Percentiles rank a stretch among this genome's conserved stretches.
Conservation (phyloP, 2,329 filamentous ascomycete species). For the Pseudopyricularia cyperi region DNA sequence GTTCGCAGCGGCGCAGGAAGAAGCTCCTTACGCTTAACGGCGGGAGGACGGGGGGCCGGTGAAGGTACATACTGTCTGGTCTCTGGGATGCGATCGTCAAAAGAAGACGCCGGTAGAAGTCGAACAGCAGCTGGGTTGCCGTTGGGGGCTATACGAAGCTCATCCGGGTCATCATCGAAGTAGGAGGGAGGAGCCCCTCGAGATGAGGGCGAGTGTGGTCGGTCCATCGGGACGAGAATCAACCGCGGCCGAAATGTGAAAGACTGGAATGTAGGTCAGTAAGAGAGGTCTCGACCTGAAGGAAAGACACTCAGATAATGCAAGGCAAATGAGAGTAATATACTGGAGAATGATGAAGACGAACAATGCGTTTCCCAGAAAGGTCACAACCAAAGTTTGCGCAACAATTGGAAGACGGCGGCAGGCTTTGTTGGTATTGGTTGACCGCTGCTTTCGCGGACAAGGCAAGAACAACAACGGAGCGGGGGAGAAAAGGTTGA, state of each 20-base stretch:
- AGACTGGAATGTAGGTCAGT: background rate
- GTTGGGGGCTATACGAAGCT: slow-evolving; percentile 28
- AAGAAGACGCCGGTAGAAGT: slow-evolving; percentile 39
- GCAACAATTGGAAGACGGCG: too few species aligned
- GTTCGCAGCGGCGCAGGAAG: slow-evolving; percentile 8
- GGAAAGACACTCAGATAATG: background rate
- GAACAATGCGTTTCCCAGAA: too few species aligned
- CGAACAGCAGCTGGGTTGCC: slow-evolving; percentile 40
- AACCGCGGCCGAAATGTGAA: background rate
- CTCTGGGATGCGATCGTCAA: slow-evolving; percentile 39
- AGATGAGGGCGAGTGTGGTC: slow-evolving; percentile 34
- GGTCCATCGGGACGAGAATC: slow-evolving; percentile 27
- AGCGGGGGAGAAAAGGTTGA: too few species aligned
- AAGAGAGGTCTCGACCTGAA: background rate
- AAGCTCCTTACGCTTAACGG: background rate
- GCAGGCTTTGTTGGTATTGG: too few species aligned
- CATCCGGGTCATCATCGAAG: slow-evolving; percentile 42
- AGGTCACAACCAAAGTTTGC: too few species aligned
- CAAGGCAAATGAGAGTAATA: background rate
- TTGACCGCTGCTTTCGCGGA: too few species aligned
- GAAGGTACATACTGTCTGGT: slow-evolving; percentile 39
- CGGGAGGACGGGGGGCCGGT: slow-evolving; percentile 8
- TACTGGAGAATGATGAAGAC: too few species aligned
- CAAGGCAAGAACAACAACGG: too few species aligned
- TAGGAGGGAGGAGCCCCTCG: slow-evolving; percentile 36